A percentile compares a stretch with the other conserved stretches of the same genome.
Conservation (phyloP, 139 green algal species). For the Chlorella vulgaris region DNA sequence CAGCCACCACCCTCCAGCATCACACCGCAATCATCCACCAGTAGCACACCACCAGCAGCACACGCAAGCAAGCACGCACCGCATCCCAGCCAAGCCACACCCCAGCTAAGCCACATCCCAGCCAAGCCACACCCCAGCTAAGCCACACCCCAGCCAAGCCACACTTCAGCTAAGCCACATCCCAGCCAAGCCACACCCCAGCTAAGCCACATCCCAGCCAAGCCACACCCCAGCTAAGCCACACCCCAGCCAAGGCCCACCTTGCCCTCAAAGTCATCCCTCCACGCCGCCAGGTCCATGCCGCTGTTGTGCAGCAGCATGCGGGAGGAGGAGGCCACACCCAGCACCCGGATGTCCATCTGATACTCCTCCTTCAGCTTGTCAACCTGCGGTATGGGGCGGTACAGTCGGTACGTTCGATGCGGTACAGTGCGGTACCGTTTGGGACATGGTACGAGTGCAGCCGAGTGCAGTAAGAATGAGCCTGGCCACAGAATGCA, state of each 20-base stretch:
- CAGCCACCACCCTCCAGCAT: too few species aligned
- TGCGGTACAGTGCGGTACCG: not conserved
- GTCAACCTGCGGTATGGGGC: constrained; percentile 51
- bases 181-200: not conserved
- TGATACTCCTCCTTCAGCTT: constrained; percentile 79
- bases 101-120: too few species aligned
- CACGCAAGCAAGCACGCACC: too few species aligned
- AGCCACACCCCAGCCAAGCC: too few species aligned
- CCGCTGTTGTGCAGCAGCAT: constrained; percentile 84
- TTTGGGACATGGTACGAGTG: too few species aligned
- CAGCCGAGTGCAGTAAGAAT: too few species aligned
- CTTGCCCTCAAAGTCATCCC: constrained; percentile 57
- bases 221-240: not conserved
- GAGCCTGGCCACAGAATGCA: too few species aligned
- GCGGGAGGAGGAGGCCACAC: constrained; percentile 63
- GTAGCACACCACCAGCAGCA: too few species aligned
- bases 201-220: not conserved
- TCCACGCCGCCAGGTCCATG: constrained; percentile 86
- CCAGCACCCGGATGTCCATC: constrained; percentile 91
- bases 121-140: too few species aligned
- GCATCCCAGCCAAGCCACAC: too few species aligned
- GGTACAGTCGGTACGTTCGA: not conserved
- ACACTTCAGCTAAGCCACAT: too few species aligned
- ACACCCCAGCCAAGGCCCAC: constrained; percentile 1
- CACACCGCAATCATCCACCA: too few species aligned